Conservation (phyloP, 176 grass and related monocot species). For the Ampelocalamus luodianensis region DNA sequence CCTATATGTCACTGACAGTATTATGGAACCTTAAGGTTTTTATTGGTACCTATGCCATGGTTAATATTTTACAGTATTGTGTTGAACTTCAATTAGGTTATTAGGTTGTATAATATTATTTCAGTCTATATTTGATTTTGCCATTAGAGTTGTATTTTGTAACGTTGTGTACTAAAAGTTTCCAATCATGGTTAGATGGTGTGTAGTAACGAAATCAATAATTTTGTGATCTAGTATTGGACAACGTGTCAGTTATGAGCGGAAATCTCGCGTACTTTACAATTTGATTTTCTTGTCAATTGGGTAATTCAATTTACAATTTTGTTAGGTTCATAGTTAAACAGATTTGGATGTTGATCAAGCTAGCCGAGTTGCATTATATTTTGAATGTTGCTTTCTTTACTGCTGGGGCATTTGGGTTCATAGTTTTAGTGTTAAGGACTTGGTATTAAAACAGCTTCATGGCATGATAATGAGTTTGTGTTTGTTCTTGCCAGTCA, state of each 20-base stretch:
- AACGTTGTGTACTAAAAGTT: not conserved
- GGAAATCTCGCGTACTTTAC: not conserved
- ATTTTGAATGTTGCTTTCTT: not conserved
- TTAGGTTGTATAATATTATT: not conserved
- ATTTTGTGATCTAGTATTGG: not conserved
- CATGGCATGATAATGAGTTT: not conserved
- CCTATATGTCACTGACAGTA: not conserved
- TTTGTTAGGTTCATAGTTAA: not conserved
- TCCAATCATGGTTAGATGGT: not conserved
- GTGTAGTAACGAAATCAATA: not conserved
- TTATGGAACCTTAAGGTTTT: not conserved
- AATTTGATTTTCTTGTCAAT: conserved; percentile 8
- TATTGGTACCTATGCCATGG: not conserved
- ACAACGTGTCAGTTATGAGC: not conserved
- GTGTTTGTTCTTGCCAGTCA: not conserved
- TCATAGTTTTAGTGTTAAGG: not conserved
- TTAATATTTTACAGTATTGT: not conserved
- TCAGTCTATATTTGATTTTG: not conserved
- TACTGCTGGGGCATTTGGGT: not conserved
- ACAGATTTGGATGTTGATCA: not conserved
- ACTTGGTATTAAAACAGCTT: not conserved
- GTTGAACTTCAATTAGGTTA: not conserved
- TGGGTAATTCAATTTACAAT: not conserved
- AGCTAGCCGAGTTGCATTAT: not conserved
- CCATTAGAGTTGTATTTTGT: not conserved